Conservation (phyloP, 2,329 filamentous ascomycete genomes). For the Plectosphaerella plurivora region DNA sequence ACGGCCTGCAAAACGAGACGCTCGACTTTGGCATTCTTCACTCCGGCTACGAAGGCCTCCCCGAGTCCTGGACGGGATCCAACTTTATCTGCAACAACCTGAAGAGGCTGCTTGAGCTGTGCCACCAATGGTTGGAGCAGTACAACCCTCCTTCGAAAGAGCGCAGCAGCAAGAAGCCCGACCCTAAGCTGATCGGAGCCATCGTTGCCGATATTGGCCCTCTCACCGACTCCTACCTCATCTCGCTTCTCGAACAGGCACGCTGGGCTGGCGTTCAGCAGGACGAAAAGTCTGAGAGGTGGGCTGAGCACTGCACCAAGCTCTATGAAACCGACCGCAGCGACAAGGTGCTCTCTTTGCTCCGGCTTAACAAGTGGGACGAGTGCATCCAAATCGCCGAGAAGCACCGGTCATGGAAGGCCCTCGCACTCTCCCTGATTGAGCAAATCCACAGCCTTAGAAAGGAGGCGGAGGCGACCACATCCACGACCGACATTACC, state of each 20-base stretch:
- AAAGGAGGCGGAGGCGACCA: constrained; percentile 9
- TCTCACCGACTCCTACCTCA: constrained; percentile 51
- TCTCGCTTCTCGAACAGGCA: constrained; percentile 47
- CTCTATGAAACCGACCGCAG: constrained; percentile 47
- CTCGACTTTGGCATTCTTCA: constrained; percentile 61
- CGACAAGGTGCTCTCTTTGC: constrained; percentile 48
- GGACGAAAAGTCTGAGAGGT: constrained; percentile 34
- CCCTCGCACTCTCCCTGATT: constrained; percentile 52
- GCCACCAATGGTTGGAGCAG: constrained; percentile 49
- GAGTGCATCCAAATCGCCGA: constrained; percentile 54
- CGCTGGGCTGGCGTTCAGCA: constrained; percentile 43
- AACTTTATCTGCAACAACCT: constrained; percentile 56
- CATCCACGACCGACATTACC: constrained; percentile 6
- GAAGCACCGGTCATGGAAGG: constrained; percentile 50
- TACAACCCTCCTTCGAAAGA: constrained; percentile 29
- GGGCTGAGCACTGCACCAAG: constrained; percentile 40
- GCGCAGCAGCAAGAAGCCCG: constrained; percentile 23
- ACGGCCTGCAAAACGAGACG: constrained; percentile 67
- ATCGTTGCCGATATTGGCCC: constrained; percentile 44
- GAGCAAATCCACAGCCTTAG: constrained; percentile 40
- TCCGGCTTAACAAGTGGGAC: constrained; percentile 52
- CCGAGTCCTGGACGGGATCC: constrained; percentile 83
- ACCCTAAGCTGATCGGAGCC: constrained; percentile 35
- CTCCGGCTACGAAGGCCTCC: constrained; percentile 62
- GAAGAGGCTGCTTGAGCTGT: constrained; percentile 56